A percentile compares a stretch with the other conserved stretches of the same genome.
These are phyloP conservation scores for Acanthamoeba triangularis DNA, from an alignment of 208 protist genomes.

Conservation along the genomic window DNA sequence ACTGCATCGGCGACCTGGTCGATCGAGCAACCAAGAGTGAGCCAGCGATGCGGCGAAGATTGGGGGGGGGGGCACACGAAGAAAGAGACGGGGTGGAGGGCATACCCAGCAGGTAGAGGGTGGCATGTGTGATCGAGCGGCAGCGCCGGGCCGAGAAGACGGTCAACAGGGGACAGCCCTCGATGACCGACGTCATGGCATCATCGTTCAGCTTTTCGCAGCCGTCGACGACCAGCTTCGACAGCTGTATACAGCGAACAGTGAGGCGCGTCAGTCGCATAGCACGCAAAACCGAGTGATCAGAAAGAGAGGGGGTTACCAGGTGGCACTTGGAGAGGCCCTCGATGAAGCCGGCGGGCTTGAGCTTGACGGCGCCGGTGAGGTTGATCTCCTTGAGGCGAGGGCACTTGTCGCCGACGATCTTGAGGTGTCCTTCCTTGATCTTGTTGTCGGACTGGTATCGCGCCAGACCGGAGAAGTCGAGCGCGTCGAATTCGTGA, in stretches of 20 bases:
- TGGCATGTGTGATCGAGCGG: background rate
- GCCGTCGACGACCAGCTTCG: background rate
- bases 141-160: slow-evolving; percentile 11
- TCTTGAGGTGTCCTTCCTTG: slow-evolving; percentile 1
- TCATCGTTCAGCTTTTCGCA: background rate
- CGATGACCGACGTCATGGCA: slow-evolving; percentile 12
- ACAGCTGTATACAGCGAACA: background rate
- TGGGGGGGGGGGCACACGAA: too few species aligned
- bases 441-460: background rate
- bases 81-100: background rate
- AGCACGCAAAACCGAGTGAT: too few species aligned
- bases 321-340: background rate
- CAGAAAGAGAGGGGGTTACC: background rate
- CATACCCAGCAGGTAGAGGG: slow-evolving; percentile 32
- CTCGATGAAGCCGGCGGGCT: background rate
- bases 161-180: slow-evolving; percentile 27
- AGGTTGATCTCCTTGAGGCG: slow-evolving; percentile 38
- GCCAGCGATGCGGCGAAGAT: background rate
- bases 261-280: background rate
- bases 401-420: slow-evolving; percentile 16
- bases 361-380: slow-evolving; percentile 4
- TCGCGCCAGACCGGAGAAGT: background rate
- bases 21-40: background rate
- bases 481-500: background rate
- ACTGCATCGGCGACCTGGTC: slow-evolving; percentile 2